These are phyloP conservation scores for Aechmea fasciata DNA, from an alignment of 176 grass and related monocot genomes.

Conservation along the genomic window DNA sequence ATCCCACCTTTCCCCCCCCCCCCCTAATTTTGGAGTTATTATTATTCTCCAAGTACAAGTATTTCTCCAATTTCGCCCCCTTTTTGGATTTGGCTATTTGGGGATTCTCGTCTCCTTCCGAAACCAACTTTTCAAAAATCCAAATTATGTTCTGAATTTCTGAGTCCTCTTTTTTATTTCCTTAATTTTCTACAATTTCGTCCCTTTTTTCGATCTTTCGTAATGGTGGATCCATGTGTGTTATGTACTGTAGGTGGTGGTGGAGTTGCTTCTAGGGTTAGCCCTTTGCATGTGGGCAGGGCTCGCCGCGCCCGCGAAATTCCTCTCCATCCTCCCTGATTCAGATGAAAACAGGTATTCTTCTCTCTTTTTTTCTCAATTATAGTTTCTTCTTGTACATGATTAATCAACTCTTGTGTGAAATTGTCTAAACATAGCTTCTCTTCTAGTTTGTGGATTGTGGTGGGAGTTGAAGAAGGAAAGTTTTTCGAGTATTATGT, in stretches of 20 bases:
- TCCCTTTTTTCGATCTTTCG: neutral
- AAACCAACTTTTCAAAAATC: neutral
- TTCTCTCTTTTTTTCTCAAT: neutral
- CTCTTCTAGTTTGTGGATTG: too few species aligned
- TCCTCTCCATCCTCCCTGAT: conserved; percentile 60
- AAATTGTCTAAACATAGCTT: too few species aligned
- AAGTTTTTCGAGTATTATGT: too few species aligned
- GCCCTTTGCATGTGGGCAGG: conserved; percentile 69
- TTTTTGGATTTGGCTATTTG: neutral
- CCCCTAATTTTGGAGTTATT: neutral
- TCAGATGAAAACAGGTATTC: conserved; percentile 87
- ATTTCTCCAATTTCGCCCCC: neutral
- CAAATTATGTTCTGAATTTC: neutral
- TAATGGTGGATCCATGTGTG: neutral
- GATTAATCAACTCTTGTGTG: too few species aligned
- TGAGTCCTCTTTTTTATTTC: neutral
- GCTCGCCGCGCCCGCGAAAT: conserved; percentile 60
- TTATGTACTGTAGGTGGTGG: conserved; percentile 49
- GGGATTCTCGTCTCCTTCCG: too few species aligned
- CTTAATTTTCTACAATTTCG: neutral
- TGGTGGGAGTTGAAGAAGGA: too few species aligned
- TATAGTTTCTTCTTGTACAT: neutral
- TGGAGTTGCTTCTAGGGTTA: conserved; percentile 68
- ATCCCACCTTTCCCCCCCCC: neutral
- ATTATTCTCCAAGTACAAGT: neutral